Evolutionary conservation across 1,284 basidiomycete species (phyloP).

Genomic region (Papiliotrema fonsecae): DNA sequence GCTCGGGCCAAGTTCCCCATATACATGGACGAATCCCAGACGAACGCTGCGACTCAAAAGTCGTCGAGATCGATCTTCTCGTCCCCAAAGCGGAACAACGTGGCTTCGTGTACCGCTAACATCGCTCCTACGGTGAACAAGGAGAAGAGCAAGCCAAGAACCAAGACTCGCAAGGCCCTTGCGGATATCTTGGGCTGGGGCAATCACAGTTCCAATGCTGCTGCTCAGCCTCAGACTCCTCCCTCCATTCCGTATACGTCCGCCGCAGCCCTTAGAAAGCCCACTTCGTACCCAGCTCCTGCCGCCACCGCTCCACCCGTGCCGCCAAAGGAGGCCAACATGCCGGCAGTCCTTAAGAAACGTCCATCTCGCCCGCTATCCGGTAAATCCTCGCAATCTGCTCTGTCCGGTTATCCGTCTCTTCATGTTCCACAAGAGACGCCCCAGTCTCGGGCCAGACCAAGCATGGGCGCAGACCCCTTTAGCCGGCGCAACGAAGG

Average conservation of each 20-base stretch:
- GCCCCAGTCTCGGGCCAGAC: conserved; percentile 11
- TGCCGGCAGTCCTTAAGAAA: conserved; percentile 6
- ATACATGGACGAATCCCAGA: not conserved
- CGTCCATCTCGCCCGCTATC: conserved; percentile 5
- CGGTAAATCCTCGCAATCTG: conserved; percentile 6
- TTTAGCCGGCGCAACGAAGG: conserved; percentile 24
- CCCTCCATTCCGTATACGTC: not conserved
- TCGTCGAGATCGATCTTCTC: conserved; percentile 7
- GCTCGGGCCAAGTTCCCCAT: not conserved
- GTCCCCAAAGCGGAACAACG: conserved; percentile 9
- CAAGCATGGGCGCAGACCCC: conserved; percentile 39
- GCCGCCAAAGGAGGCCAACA: conserved; percentile 7
- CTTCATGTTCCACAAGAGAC: conserved; percentile 8
- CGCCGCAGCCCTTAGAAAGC: not conserved
- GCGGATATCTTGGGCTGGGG: conserved; percentile 33
- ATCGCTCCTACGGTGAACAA: conserved; percentile 6
- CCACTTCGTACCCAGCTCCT: conserved; percentile 7
- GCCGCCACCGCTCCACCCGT: not conserved
- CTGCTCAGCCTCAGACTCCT: conserved; percentile 3
- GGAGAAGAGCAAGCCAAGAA: conserved; percentile 11
- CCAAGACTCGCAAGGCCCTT: conserved; percentile 29
- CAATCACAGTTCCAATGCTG: conserved; percentile 9
- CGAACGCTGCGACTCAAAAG: not conserved
- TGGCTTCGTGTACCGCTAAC: conserved; percentile 12
- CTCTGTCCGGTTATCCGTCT: conserved; percentile 3